These are phyloP conservation scores for Solanum corneliomulleri DNA, from an alignment of 257 asterid genomes.

Conservation along the genomic window DNA sequence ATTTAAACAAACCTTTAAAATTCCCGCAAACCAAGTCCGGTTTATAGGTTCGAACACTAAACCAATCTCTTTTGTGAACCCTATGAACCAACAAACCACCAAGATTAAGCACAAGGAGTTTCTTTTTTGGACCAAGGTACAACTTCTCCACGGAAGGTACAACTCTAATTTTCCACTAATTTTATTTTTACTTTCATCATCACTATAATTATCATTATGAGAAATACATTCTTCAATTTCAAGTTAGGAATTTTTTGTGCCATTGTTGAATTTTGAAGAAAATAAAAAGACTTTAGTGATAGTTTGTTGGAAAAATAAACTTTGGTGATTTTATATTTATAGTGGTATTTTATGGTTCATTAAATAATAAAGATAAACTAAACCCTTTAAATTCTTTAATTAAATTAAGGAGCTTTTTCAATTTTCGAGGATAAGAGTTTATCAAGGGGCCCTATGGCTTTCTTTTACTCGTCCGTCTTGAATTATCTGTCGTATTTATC, in stretches of 20 bases:
- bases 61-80: conserved; percentile 9
- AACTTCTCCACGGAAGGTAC: conserved; percentile 32
- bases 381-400: not conserved
- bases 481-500: not conserved
- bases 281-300: not conserved
- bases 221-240: not conserved
- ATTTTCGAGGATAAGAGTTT: not conserved
- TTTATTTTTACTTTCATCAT: not conserved
- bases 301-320: not conserved
- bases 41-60: conserved; percentile 9
- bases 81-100: conserved; percentile 43
- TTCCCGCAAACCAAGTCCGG: conserved; percentile 31
- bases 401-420: not conserved
- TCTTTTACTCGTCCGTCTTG: not conserved
- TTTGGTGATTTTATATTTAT: not conserved
- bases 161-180: not conserved
- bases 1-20: conserved; percentile 15
- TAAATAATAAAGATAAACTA: not conserved
- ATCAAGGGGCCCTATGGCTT: not conserved
- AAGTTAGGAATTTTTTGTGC: not conserved
- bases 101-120: conserved; percentile 43
- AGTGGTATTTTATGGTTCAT: not conserved
- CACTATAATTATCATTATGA: not conserved
- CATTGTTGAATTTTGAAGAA: not conserved
- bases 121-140: conserved; percentile 41